A percentile compares a stretch with the other conserved stretches of the same genome.
Conservation (phyloP, 352 stramenopile species). For the Peronospora destructor region DNA sequence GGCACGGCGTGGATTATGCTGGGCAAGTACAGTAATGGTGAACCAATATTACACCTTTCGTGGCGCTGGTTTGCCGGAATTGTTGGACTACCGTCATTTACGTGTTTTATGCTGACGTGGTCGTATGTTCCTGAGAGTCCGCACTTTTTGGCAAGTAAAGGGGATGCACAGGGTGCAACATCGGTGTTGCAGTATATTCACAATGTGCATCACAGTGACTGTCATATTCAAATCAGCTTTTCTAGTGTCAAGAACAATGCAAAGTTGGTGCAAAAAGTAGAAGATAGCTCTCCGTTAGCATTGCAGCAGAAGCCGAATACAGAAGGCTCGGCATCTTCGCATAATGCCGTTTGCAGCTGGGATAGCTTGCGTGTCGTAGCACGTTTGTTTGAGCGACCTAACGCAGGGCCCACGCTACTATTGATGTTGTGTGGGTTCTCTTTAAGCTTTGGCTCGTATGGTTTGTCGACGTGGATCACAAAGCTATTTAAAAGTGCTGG, state of each 20-base stretch:
- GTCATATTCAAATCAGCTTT: constrained; percentile 66
- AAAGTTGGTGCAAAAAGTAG: constrained; percentile 16
- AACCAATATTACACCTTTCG: constrained; percentile 61
- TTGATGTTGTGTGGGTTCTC: constrained; percentile 67
- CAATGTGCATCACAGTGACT: constrained; percentile 32
- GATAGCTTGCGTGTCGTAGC: constrained; percentile 41
- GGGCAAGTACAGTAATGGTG: constrained; percentile 47
- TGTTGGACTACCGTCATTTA: constrained; percentile 63
- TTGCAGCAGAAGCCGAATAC: not conserved
- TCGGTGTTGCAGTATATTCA: constrained; percentile 65
- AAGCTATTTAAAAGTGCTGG: constrained; percentile 86
- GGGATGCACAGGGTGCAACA: constrained; percentile 43
- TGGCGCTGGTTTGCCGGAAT: constrained; percentile 81
- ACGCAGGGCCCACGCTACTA: constrained; percentile 42
- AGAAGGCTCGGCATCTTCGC: constrained; percentile 1
- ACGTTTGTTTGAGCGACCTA: constrained; percentile 43
- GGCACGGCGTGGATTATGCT: constrained; percentile 83
- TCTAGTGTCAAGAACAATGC: constrained; percentile 40
- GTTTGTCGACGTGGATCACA: constrained; percentile 91
- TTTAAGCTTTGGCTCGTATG: constrained; percentile 88
- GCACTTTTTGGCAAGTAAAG: constrained; percentile 64
- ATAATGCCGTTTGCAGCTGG: constrained; percentile 45
- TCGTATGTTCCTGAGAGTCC: constrained; percentile 79
- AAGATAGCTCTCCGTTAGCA: not conserved
- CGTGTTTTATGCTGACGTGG: constrained; percentile 54